Evolutionary conservation across 2,329 filamentous ascomycete genomes (phyloP), one percentile per base, ranked within the genome.

Genomic region (Parascedosporium putredinis): DNA sequence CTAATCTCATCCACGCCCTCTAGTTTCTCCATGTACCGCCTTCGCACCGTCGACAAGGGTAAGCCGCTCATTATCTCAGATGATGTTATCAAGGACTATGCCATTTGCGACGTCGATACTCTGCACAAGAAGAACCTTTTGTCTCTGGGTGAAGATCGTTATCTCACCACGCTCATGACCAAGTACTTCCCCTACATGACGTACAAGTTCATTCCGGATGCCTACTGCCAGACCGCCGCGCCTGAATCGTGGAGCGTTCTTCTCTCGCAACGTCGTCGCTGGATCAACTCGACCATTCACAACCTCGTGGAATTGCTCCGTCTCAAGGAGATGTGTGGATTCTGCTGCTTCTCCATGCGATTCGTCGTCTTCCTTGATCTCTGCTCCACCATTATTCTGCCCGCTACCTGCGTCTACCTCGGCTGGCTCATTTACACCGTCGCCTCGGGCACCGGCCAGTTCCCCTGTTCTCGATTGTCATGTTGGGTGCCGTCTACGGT

Each of bases 271-370:
- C 84, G 93, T 75, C 89, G 93, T 73, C 86, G 93, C 64, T 98
- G 93, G 93, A 98, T 98, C 67, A 98, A 98, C 71, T 97, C 93
- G 1, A 98, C 93, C 8, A 85, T 98, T 54, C 93, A 98, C 75
- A 98, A 98, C 64, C 68, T 98, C 62, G 86, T 84, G 23, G 93
- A 98, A 66, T 73, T 98, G 61, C 84, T 95, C 63, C 84, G 84
- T 59, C 76, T 98, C 44, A 85, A 90, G 65, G 89, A 98, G 61
- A 84, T 98, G 67, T 98, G 93, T 63, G 93, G 93, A 57, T 98
- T 98, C 81, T 98, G 93, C 71, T 95, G 87, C 70, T 97, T 97
- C 74, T 89, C 86, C 55, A 97, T 97, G 91, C 84, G 91, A 54
- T 96, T 97, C 60, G 80, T 97, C 55, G 93, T 97, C 56, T 86